phyloP scores from a whole-genome alignment of 2,329 filamentous ascomycete species.

The Macrophomina pseudophaseolina region DNA sequence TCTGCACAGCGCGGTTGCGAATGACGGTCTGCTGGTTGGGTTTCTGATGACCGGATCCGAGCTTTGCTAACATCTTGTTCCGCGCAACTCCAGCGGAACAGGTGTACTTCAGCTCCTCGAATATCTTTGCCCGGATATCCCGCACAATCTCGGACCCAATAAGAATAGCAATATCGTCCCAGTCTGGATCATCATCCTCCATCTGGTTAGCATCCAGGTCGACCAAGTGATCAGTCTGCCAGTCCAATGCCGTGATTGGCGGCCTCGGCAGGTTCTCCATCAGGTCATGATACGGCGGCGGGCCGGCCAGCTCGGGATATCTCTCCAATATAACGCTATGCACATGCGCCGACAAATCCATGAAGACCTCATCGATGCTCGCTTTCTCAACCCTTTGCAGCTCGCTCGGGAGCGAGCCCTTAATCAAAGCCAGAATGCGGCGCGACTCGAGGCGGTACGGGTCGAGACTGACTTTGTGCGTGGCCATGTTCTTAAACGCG shows the following conservation, averaged over 20 bases:
- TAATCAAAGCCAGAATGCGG: constrained; percentile 79
- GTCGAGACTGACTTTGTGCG: constrained; percentile 92
- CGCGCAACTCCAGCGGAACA: constrained; percentile 87
- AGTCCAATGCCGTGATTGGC: constrained; percentile 75
- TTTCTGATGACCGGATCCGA: constrained; percentile 90
- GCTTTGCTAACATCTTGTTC: constrained; percentile 95
- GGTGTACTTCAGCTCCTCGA: constrained; percentile 77
- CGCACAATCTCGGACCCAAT: constrained; percentile 90
- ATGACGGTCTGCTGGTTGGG: constrained; percentile 95
- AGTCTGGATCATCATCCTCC: constrained; percentile 85
- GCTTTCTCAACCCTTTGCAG: constrained; percentile 87
- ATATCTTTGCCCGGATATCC: constrained; percentile 71
- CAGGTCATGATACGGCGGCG: constrained; percentile 75
- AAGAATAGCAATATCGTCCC: constrained; percentile 84
- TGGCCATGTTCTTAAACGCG: constrained; percentile 77
- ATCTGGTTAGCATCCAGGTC: constrained; percentile 74
- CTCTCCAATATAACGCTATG: constrained; percentile 75
- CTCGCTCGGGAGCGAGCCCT: constrained; percentile 69
- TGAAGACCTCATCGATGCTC: constrained; percentile 92
- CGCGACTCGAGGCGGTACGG: constrained; percentile 86
- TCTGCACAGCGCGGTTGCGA: constrained; percentile 77
- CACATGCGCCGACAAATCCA: constrained; percentile 87
- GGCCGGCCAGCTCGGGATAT: constrained; percentile 73
- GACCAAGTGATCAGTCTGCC: constrained; percentile 81
- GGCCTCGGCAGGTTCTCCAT: constrained; percentile 75